Base-by-base conservation (phyloP, 495 filamentous ascomycete genomes). In the Aspergillus ellipticus region DNA sequence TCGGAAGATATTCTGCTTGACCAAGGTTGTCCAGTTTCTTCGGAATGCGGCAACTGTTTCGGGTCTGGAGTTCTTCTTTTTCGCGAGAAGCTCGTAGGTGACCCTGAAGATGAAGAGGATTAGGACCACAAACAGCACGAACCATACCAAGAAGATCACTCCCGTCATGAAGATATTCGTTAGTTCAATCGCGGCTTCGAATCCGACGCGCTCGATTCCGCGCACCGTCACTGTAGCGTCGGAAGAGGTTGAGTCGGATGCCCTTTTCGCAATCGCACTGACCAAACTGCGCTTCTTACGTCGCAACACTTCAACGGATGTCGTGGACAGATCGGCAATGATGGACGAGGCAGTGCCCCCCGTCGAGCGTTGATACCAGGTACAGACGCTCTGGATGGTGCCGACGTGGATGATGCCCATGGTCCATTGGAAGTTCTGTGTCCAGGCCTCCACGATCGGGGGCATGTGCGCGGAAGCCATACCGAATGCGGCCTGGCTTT, bases 351-450 rank as follows among this genome's bases (percentile, higher is more conserved):
- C 89, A 21, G 82, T 89, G 53, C 94, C 94, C 26, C 94, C 94
- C 3, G 94, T 98, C 11, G 94, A 78, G 24, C 92, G 88, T 70
- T 96, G 94, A 69, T 97, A 98, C 94, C 94, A 98, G 24, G 90
- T 95, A 52, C 89, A 85, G 57, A 97, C 89, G 26, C 78, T 75
- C 67, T 98, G 89, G 65, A 97, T 79, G 71, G 97, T 97, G 39
- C 79, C 77, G 54, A 97, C 81, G 49, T 82, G 81, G 64, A 98
- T 95, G 65, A 98, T 92, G 61, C 94, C 94, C 90, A 98, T 94
- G 67, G 85, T 93, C 94, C 94, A 98, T 70, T 92, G 86, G 77
- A 97, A 97, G 66, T 97, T 93, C 77, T 97, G 92, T 0, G 93
- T 96, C 94, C 94, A 98, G 0, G 93, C 80, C 64, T 87, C 81